These are phyloP conservation scores for Colletotrichum truncatum DNA, from an alignment of 2,329 filamentous ascomycete genomes.

Conservation along the genomic window DNA sequence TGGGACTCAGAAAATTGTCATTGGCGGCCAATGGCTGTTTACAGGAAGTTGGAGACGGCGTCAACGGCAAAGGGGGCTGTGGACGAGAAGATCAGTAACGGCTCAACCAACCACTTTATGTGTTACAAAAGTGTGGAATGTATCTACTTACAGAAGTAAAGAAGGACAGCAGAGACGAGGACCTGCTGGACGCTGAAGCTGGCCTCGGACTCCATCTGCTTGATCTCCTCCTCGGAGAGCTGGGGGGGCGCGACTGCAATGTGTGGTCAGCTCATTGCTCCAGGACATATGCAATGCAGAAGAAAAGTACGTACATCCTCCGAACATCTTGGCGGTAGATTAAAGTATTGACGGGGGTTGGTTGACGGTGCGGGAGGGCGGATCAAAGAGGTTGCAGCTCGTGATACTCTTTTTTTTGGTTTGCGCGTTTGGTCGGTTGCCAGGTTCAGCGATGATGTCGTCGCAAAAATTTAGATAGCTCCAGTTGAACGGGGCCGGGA, in stretches of 20 bases:
- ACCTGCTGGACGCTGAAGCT: conserved; percentile 74
- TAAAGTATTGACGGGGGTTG: background rate
- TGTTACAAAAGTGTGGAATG: background rate
- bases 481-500: conserved; percentile 1
- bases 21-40: conserved; percentile 31
- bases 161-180: conserved; percentile 69
- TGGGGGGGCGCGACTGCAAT: conserved; percentile 72
- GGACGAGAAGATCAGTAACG: background rate
- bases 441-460: conserved; percentile 28
- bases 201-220: conserved; percentile 74
- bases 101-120: background rate
- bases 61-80: conserved; percentile 69
- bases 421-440: background rate
- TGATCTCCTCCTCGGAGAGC: conserved; percentile 75
- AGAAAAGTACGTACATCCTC: conserved; percentile 61
- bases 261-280: background rate
- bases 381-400: background rate
- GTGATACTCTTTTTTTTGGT: background rate
- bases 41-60: conserved; percentile 55
- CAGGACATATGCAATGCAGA: too few species aligned
- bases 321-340: conserved; percentile 64
- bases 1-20: background rate
- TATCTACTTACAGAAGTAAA: conserved; percentile 78
- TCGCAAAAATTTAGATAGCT: conserved; percentile 31
- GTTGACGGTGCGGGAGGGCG: background rate